Conservation (phyloP, 768 basidiomycete genomes). For the Lactarius akahatsu region DNA sequence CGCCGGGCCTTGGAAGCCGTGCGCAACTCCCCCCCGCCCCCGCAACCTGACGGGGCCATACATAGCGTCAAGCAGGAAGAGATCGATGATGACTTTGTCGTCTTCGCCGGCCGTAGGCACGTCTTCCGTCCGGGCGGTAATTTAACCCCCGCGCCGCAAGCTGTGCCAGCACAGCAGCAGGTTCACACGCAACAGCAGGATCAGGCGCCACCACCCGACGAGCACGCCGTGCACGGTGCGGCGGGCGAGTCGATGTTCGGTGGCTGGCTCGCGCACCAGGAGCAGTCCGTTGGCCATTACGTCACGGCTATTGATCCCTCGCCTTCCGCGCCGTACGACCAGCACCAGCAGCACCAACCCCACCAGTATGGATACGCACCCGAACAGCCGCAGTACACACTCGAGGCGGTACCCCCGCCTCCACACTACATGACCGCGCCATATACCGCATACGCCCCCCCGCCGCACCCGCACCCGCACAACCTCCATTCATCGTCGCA, state of each 20-base stretch:
- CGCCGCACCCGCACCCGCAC: not conserved
- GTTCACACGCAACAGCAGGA: too few species aligned
- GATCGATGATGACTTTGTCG: slow-evolving; percentile 39
- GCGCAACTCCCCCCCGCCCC: too few species aligned
- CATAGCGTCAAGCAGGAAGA: slow-evolving; percentile 46
- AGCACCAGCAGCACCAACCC: too few species aligned
- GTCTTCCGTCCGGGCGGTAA: slow-evolving; percentile 52
- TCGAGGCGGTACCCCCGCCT: slow-evolving; percentile 5
- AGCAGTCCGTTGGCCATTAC: too few species aligned
- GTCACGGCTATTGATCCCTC: too few species aligned
- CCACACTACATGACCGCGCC: slow-evolving; percentile 10
- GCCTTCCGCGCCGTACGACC: too few species aligned
- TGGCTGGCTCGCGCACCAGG: too few species aligned
- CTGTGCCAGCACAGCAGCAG: not conserved
- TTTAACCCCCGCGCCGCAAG: slow-evolving; percentile 22
- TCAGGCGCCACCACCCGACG: too few species aligned
- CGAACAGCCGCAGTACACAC: slow-evolving; percentile 20
- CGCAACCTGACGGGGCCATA: too few species aligned
- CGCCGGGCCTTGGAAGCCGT: too few species aligned
- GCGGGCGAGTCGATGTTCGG: too few species aligned
- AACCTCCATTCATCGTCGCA: not conserved
- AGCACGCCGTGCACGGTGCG: too few species aligned
- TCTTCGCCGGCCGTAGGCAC: slow-evolving; percentile 66
- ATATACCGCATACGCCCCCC: slow-evolving; percentile 1
- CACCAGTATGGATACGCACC: slow-evolving; percentile 15